Evolutionary conservation across 2,329 filamentous ascomycete genomes (phyloP).

Genomic region (Nothophoma quercina): DNA sequence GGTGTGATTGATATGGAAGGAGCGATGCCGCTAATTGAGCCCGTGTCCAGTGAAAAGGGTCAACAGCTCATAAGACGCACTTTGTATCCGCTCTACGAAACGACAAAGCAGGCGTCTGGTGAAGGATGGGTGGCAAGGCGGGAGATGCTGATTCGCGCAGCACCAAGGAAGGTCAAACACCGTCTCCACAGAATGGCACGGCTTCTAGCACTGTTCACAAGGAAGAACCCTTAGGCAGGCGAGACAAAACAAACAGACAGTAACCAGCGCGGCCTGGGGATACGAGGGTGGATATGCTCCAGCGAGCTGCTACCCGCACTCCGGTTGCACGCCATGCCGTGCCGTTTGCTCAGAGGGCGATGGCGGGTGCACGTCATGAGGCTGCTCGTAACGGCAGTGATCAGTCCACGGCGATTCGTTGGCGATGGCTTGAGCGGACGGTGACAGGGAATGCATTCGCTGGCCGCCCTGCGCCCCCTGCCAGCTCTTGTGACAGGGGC

Average conservation of each 20-base stretch:
- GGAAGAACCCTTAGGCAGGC: slow-evolving; percentile 14
- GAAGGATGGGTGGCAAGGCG: slow-evolving; percentile 7
- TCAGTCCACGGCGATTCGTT: slow-evolving; percentile 24
- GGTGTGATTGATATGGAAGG: background rate
- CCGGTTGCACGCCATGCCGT: slow-evolving; percentile 19
- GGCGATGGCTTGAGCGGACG: background rate
- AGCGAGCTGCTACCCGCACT: slow-evolving; percentile 4
- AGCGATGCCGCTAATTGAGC: background rate
- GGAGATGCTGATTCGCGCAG: slow-evolving; percentile 16
- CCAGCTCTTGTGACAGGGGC: slow-evolving; percentile 1
- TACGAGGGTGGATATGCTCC: slow-evolving; percentile 17
- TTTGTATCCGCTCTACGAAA: background rate
- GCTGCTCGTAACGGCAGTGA: slow-evolving; percentile 37
- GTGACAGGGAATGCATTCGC: slow-evolving; percentile 11
- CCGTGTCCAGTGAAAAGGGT: slow-evolving; percentile 8
- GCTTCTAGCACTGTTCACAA: slow-evolving; percentile 6
- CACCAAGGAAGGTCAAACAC: slow-evolving; percentile 13
- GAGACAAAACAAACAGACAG: slow-evolving; percentile 8
- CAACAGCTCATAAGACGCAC: slow-evolving; percentile 8
- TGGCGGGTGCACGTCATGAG: slow-evolving; percentile 40
- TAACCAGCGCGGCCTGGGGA: slow-evolving; percentile 9
- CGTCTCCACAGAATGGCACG: slow-evolving; percentile 17
- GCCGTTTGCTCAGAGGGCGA: slow-evolving; percentile 11
- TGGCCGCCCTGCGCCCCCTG: slow-evolving; percentile 3
- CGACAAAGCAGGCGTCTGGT: background rate